These are phyloP conservation scores for Magnusiomyces starmeri DNA, from an alignment of 1,139 yeast genomes.

Conservation along the genomic window DNA sequence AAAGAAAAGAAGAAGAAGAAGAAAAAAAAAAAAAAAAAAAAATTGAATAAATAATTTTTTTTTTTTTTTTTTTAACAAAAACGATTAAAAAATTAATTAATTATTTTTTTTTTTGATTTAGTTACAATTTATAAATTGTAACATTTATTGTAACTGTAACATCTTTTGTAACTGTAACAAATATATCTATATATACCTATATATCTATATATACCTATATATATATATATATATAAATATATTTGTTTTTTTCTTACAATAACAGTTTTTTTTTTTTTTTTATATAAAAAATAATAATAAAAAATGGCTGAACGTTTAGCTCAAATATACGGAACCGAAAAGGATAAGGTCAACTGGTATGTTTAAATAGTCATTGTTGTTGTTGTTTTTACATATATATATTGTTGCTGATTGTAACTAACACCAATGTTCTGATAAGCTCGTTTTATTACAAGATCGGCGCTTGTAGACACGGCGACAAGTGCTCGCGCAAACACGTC, in stretches of 20 bases:
- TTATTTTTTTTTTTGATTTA: too few relatives aligned
- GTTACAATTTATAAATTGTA: too few relatives aligned
- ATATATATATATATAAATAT: too few relatives aligned
- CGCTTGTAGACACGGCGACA: constrained; percentile 90
- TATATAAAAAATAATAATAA: background rate
- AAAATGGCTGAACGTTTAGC: constrained; percentile 35
- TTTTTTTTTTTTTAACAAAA: too few relatives aligned
- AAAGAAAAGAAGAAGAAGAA: background rate
- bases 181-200: too few relatives aligned
- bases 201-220: too few relatives aligned
- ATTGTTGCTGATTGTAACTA: constrained; percentile 17
- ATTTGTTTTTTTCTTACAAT: too few relatives aligned
- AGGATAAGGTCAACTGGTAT: constrained; percentile 39
- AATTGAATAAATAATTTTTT: background rate
- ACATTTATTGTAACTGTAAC: background rate
- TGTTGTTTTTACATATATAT: background rate
- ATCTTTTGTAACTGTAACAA: background rate
- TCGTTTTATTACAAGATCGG: constrained; percentile 78
- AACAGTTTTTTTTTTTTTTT: background rate
- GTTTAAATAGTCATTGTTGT: constrained; percentile 17
- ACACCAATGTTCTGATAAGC: constrained; percentile 20
- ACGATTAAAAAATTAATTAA: too few relatives aligned
- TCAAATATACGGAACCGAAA: constrained; percentile 38
- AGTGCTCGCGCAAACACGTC: constrained; percentile 71
- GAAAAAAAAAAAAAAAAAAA: too few relatives aligned